Conservation (phyloP, 257 asterid species). For the Solanum pennellii region DNA sequence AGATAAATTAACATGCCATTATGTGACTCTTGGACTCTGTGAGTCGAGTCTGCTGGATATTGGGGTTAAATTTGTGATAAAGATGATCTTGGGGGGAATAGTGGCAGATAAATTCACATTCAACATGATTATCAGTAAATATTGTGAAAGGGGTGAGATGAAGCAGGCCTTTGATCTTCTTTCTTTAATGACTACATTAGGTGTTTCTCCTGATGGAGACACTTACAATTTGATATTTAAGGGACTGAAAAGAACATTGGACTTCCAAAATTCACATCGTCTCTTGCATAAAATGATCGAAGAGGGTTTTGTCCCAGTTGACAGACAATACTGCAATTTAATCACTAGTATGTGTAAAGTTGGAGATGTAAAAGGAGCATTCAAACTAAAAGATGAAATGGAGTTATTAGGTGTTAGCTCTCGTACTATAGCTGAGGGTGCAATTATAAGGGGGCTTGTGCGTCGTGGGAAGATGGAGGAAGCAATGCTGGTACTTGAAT, state of each 20-base stretch:
- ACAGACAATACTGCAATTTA: slow-evolving; percentile 53
- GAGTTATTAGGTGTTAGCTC: slow-evolving; percentile 36
- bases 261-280: slow-evolving; percentile 27
- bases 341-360: slow-evolving; percentile 57
- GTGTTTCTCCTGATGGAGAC: slow-evolving; percentile 38
- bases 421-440: slow-evolving; percentile 45
- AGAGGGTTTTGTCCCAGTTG: slow-evolving; percentile 44
- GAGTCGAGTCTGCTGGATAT: slow-evolving; percentile 51
- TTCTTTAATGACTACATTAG: slow-evolving; percentile 37
- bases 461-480: slow-evolving; percentile 57
- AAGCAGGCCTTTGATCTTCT: slow-evolving; percentile 51
- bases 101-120: slow-evolving; percentile 48
- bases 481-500: slow-evolving; percentile 40
- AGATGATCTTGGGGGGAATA: slow-evolving; percentile 45
- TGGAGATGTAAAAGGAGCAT: slow-evolving; percentile 57
- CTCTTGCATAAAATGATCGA: slow-evolving; percentile 46
- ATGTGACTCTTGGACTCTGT: slow-evolving; percentile 51
- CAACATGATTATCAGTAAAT: slow-evolving; percentile 43
- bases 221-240: slow-evolving; percentile 44
- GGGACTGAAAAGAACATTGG: slow-evolving; percentile 47
- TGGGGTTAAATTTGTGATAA: slow-evolving; percentile 57
- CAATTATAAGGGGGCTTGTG: slow-evolving; percentile 74
- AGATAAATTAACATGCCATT: slow-evolving; percentile 60
- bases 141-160: slow-evolving; percentile 49
- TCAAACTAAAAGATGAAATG: slow-evolving; percentile 48